These are phyloP conservation scores for Mycotypha africana DNA, from an alignment of 371 early-diverging fungal genomes.

Conservation along the genomic window DNA sequence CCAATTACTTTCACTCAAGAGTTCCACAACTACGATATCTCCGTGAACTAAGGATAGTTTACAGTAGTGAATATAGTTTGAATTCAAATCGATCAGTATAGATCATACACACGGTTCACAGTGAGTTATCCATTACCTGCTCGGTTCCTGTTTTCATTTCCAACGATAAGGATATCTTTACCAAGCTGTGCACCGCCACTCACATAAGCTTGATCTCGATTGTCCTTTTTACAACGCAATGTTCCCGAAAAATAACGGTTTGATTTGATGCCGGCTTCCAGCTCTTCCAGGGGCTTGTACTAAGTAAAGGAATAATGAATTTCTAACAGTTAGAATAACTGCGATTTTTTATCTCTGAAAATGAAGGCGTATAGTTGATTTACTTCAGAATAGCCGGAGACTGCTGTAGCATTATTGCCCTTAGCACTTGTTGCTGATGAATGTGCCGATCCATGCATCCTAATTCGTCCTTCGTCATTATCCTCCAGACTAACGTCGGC, in stretches of 20 bases:
- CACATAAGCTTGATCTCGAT: conserved; percentile 56
- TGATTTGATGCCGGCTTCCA: conserved; percentile 58
- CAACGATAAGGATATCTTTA: conserved; percentile 58
- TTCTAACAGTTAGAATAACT: too few species aligned
- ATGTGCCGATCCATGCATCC: conserved; percentile 16
- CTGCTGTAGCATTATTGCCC: conserved; percentile 11
- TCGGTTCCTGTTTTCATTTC: conserved; percentile 72
- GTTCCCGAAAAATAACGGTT: conserved; percentile 49
- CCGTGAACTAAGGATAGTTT: conserved; percentile 55
- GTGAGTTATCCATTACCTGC: conserved; percentile 35
- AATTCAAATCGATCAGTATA: too few species aligned
- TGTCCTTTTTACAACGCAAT: conserved; percentile 42
- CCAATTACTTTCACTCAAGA: conserved; percentile 66
- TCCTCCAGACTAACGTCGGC: conserved; percentile 54
- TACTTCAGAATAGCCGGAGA: conserved; percentile 51
- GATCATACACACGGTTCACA: neutral
- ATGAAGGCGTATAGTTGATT: too few species aligned
- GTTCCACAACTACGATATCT: conserved; percentile 76
- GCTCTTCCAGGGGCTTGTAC: conserved; percentile 55
- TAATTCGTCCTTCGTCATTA: conserved; percentile 31
- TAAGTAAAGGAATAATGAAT: too few species aligned
- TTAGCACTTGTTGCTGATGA: too few species aligned
- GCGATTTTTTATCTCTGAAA: too few species aligned
- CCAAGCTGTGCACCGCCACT: conserved; percentile 34
- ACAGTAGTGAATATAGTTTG: too few species aligned